These are phyloP conservation scores for Reutealis trisperma DNA, from an alignment of 345 rosid species.

Conservation along the genomic window DNA sequence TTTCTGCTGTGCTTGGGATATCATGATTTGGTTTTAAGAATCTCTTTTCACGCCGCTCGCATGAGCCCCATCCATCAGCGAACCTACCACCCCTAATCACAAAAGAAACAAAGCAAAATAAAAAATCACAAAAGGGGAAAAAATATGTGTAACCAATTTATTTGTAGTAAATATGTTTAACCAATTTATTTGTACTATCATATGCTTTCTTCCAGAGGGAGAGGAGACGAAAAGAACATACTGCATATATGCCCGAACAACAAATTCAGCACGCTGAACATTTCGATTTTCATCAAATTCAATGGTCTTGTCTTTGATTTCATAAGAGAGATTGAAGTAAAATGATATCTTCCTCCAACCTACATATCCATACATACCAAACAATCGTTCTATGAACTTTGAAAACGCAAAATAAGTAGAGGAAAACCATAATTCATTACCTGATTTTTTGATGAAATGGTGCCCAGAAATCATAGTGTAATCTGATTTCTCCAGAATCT, in stretches of 20 bases:
- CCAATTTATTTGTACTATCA: neutral
- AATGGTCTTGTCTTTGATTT: slow-evolving; percentile 84
- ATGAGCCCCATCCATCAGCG: slow-evolving; percentile 97
- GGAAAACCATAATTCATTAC: slow-evolving; percentile 35
- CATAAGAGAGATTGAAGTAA: slow-evolving; percentile 87
- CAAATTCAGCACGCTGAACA: slow-evolving; percentile 91
- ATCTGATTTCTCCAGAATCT: slow-evolving; percentile 92
- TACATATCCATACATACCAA: slow-evolving; percentile 25
- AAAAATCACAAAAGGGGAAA: neutral
- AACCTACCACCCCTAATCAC: slow-evolving; percentile 68
- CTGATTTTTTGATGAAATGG: slow-evolving; percentile 88
- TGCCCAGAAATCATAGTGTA: slow-evolving; percentile 84
- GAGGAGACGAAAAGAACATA: slow-evolving; percentile 39
- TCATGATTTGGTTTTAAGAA: slow-evolving; percentile 87
- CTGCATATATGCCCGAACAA: slow-evolving; percentile 90
- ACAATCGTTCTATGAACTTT: neutral
- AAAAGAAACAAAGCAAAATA: slow-evolving; percentile 12
- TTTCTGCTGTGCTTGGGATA: slow-evolving; percentile 91
- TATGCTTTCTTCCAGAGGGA: neutral
- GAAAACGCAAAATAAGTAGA: neutral
- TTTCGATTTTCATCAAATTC: slow-evolving; percentile 85
- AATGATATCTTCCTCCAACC: slow-evolving; percentile 99
- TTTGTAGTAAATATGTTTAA: neutral
- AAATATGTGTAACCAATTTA: neutral
- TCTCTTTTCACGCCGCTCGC: slow-evolving; percentile 84